Evolutionary conservation across 78 protist genomes (phyloP).

Genomic region (Monosiga brevicollis): DNA sequence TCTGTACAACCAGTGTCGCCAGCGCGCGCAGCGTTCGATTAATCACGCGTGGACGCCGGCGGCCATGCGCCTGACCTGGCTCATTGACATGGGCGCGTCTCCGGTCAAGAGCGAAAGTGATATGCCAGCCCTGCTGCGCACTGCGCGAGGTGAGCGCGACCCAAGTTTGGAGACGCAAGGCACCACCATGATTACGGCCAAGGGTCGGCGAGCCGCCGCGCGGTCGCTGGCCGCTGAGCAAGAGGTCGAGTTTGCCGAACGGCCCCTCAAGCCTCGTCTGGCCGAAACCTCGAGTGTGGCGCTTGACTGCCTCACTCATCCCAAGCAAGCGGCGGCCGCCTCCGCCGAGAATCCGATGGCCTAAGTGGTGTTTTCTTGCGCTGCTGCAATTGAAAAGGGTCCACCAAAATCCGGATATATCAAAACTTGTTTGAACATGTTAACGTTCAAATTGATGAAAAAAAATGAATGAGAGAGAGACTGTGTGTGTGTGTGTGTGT

Average conservation of each 20-base stretch:
- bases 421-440: neutral
- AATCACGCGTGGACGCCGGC: neutral
- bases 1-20: neutral
- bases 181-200: too few relatives aligned
- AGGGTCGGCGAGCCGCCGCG: too few relatives aligned
- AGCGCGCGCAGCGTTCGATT: neutral
- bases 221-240: too few relatives aligned
- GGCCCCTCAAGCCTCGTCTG: too few relatives aligned
- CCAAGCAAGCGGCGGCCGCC: neutral
- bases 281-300: neutral
- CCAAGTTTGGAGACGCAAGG: too few relatives aligned
- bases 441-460: neutral
- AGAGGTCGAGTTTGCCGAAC: too few relatives aligned
- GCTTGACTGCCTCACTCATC: neutral
- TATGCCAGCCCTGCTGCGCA: too few relatives aligned
- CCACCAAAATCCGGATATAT: too few relatives aligned
- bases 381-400: neutral
- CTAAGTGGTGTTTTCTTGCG: neutral
- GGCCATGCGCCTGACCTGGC: neutral
- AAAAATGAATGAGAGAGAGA: neutral
- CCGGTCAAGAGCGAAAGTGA: too few relatives aligned
- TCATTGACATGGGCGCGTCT: neutral
- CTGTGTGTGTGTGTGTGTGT: neutral
- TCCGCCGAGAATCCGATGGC: neutral
- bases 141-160: too few relatives aligned